Base-by-base conservation (phyloP, 345 rosid genomes). In the Kandelia obovata region DNA sequence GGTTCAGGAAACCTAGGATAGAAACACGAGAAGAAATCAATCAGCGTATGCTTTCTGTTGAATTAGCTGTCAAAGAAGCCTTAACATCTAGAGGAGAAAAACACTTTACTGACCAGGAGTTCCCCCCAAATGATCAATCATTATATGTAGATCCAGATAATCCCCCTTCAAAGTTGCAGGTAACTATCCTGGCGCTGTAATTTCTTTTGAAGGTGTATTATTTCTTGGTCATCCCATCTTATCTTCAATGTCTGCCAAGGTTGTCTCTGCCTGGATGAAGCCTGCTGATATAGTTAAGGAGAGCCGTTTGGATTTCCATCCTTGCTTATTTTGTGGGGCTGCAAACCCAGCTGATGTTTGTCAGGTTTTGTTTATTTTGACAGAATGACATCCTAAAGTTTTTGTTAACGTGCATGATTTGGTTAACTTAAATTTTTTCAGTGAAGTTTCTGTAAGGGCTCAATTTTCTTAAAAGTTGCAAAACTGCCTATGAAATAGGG, bases 301-400 rank as follows among this genome's bases (percentile, higher is more conserved):
- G 73, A 82, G 75, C 67, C 85, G 73, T 70, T 60, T 78, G 35
- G 90, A 82, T 74, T 81, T 82, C 51, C 75, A 1, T n/a, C 98
- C 98, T 30, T 96, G 97, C 87, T 85, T 96, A 74, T 89, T 90
- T 82, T 89, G 92, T 69, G 98, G 97, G 78, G 78, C 82, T 74
- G 96, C 92, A 39, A 89, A 96, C 80, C 97, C 99, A 3, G 92
- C 99, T 49, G 98, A 96, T 84, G 99, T 96, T 86, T 96, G 98
- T 77, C 99, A 96, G 99, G 99, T 96, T 76, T 74, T 81, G 51
- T 63, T 32, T 69, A 55, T 58, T 39, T 57, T 65, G 61, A 39
- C 55, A 31, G 73, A 51, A 28, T 67, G 70, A 25, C 21, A 58
- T 69, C 21, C 57, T 52, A 25, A 70, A 47, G 23, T 59, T 70